Base-by-base conservation (phyloP, 768 basidiomycete genomes). In the Auricularia cornea region DNA sequence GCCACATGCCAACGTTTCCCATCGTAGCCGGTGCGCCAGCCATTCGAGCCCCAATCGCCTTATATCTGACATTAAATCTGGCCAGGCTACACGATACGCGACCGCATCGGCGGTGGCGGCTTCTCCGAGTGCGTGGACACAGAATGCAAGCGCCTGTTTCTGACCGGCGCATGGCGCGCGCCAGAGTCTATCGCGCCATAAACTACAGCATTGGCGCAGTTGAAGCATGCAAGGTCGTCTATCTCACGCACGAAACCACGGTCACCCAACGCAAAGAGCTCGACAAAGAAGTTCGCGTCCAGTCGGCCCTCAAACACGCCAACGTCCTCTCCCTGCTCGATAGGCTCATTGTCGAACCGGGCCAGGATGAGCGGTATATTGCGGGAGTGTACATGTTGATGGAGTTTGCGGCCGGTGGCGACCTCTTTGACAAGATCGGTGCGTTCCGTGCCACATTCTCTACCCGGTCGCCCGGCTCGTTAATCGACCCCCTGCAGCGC, bases 371-470 rank as follows among this genome's bases (percentile, higher is more conserved):
- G 29, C 68, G 68, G 2, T 94, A 87, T 70, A 74, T 87, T 0
- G 89, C 93, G 0, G 96, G 90, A 0, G 81, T 94, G 26, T 99
- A 98, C 71, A 92, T 99, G 82, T 76, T 98, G 23, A 76, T 99
- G 69, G 97, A 98, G 72, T 78, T 96, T 35, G 97, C 96, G 0
- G 86, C 86, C 1, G 95, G 94, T 26, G 97, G 97, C 0, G 97
- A 98, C 74, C 76, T 99, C 33, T 99, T 99, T 73, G 97, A 99
- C 75, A 99, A 98, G 79, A 99, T 99, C 60, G 91, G 96, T 96
- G 70, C 51, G 89, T 73, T 5, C 35, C 3, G 35, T 38, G 35
- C 35, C 35, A 8, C 23, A 10, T 8, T 40, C 18, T 18, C 38
- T 8, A 40, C 8, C 38, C 8, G 18, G 38, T 48, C 11, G 44